These are phyloP conservation scores for Candida incommunis DNA, from an alignment of 805 yeast genomes.

Conservation along the genomic window DNA sequence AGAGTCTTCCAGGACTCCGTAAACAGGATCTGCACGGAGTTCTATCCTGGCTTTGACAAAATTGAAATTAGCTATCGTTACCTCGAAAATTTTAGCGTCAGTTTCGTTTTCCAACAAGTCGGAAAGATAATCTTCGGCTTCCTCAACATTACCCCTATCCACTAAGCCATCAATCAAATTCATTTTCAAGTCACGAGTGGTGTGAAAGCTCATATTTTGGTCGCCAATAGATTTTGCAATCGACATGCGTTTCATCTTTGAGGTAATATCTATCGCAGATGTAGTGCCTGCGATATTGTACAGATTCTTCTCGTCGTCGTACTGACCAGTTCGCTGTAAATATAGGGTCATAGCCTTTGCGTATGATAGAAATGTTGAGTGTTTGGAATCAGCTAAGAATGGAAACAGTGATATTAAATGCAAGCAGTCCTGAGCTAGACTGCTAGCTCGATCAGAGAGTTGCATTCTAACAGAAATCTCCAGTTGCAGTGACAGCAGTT, in stretches of 20 bases:
- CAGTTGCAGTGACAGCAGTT: slow-evolving; percentile 6
- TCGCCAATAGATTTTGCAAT: neutral
- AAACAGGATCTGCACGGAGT: slow-evolving; percentile 31
- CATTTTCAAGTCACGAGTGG: neutral
- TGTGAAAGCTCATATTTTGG: too few species aligned
- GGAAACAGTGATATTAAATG: neutral
- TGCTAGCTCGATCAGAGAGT: neutral
- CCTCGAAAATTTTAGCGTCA: neutral
- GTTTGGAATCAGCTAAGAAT: neutral
- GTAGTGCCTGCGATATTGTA: neutral
- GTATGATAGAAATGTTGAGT: neutral
- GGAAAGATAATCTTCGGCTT: slow-evolving; percentile 4
- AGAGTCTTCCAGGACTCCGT: slow-evolving; percentile 35
- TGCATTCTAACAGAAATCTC: slow-evolving; percentile 7
- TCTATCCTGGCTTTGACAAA: slow-evolving; percentile 9
- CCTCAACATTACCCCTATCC: neutral
- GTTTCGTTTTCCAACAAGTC: slow-evolving; percentile 6
- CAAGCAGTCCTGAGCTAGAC: neutral
- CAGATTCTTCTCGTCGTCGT: neutral
- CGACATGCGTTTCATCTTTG: neutral
- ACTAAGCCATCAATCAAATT: neutral
- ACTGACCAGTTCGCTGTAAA: neutral
- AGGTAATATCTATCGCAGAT: neutral
- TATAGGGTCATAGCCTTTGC: slow-evolving; percentile 1
- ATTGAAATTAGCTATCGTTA: neutral